These are phyloP conservation scores for Malus sieversii DNA, from an alignment of 306 rosid species.

Conservation along the genomic window DNA sequence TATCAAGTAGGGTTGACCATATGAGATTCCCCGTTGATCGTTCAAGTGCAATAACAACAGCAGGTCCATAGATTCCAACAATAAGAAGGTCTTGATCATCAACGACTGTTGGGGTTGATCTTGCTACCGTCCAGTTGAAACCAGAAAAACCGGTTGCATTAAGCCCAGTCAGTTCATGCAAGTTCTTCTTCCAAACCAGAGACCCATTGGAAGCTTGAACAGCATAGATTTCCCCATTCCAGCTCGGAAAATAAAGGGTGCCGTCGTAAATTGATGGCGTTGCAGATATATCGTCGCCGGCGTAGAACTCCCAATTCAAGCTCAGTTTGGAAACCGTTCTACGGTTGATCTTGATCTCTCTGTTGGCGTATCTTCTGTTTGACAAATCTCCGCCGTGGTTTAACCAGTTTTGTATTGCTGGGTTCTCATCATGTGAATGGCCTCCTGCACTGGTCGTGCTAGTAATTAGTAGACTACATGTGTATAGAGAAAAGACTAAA, in stretches of 20 bases:
- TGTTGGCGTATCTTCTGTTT: conserved; percentile 46
- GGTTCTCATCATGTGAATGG: neutral
- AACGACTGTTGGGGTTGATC: conserved; percentile 47
- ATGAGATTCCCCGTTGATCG: conserved; percentile 36
- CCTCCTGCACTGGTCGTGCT: neutral
- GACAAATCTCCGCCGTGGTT: conserved; percentile 53
- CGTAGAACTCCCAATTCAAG: conserved; percentile 40
- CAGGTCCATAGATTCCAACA: conserved; percentile 50
- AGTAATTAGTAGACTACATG: neutral
- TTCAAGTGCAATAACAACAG: conserved; percentile 36
- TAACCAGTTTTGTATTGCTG: conserved; percentile 23
- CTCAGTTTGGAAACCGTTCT: conserved; percentile 17
- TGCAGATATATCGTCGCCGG: conserved; percentile 39
- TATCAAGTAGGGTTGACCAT: conserved; percentile 41
- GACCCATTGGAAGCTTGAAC: conserved; percentile 30
- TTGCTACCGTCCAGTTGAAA: conserved; percentile 28
- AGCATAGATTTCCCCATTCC: conserved; percentile 46
- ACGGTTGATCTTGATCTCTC: conserved; percentile 35
- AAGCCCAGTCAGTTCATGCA: conserved; percentile 29
- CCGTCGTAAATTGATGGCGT: conserved; percentile 36
- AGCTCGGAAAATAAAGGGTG: conserved; percentile 37
- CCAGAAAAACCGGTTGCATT: conserved; percentile 16
- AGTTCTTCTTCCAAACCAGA: conserved; percentile 19
- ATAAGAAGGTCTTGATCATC: conserved; percentile 16
- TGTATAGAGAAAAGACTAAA: neutral